Conservation (phyloP, 805 yeast species). For the Cyberlindnera americana region DNA sequence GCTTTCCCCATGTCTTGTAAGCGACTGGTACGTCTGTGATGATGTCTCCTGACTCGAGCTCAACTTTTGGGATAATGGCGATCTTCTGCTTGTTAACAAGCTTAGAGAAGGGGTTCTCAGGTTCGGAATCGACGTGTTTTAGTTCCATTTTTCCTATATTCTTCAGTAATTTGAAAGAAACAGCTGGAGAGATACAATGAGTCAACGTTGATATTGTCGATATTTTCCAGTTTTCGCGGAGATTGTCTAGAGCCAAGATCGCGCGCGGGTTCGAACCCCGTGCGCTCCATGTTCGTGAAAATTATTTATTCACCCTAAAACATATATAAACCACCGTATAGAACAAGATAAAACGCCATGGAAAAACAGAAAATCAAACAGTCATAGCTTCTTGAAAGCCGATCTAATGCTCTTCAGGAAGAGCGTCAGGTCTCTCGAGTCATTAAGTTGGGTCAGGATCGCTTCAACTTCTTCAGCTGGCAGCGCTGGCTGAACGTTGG, state of each 20-base stretch:
- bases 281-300: not conserved
- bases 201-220: not conserved
- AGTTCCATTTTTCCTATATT: constrained; percentile 1
- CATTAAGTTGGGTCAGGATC: constrained; percentile 16
- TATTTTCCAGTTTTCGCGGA: not conserved
- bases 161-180: not conserved
- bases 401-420: constrained; percentile 23
- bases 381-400: constrained; percentile 17
- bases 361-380: not conserved
- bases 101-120: constrained; percentile 62
- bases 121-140: constrained; percentile 31
- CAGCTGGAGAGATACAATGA: too few species aligned
- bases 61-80: constrained; percentile 69
- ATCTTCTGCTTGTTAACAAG: constrained; percentile 76
- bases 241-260: not conserved
- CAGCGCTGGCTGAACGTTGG: constrained; percentile 38
- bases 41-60: constrained; percentile 78
- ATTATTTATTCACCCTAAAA: too few species aligned
- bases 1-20: constrained; percentile 91
- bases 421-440: constrained; percentile 19
- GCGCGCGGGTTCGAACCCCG: constrained; percentile 5
- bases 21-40: constrained; percentile 82
- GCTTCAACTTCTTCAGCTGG: constrained; percentile 21
- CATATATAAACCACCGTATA: not conserved
- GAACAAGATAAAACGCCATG: not conserved